Base-by-base conservation (phyloP, 371 early-diverging fungal genomes). In the Actinomortierella ambigua region DNA sequence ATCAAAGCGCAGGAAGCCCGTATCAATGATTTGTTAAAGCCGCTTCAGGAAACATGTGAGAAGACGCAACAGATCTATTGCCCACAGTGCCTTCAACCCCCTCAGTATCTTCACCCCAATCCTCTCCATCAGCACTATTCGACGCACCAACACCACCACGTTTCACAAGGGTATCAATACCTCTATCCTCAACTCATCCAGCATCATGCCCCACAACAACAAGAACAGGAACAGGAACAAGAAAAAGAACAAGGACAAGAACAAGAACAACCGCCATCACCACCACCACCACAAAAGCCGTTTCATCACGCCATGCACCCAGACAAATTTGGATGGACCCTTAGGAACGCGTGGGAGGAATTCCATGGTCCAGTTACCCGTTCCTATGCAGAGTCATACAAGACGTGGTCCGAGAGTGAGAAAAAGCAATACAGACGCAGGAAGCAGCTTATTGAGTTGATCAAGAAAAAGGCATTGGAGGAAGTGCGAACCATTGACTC, bases 301-400 rank as follows among this genome's bases (percentile, higher is more conserved):
- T 53, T 39, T 15, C 7, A 29, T 8, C 27, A 53, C n/a, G 23
- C 23, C 17, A 53, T 50, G 50, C 50, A 28, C 15, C 26, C 22
- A 18, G 40, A 53, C 53, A 53, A 23, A 41, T 40, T 22, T 18
- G 23, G 5, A 41, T 53, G 17, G 39, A 53, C 53, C 29, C 40
- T 53, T 9, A 53, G 53, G 40, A 40, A 34, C 17, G 53, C 53
- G 9, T 53, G 53, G 53, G 53, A 53, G 20, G 53, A 53, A 23
- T 39, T 34, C 39, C 53, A 53, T 53, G 53, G 53, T 8, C 53
- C 53, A 3, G 18, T 53, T 40, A 41, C 40, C 5, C 40, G 26
- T 14, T 40, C 54, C 29, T 27, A 26, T 27, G 27, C 22, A 17
- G 50, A 50, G 2, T 50, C 50, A 50, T 26, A 27, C 26, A 27